Base-by-base conservation (phyloP, 768 basidiomycete genomes). In the Boletus vermiculosoides region DNA sequence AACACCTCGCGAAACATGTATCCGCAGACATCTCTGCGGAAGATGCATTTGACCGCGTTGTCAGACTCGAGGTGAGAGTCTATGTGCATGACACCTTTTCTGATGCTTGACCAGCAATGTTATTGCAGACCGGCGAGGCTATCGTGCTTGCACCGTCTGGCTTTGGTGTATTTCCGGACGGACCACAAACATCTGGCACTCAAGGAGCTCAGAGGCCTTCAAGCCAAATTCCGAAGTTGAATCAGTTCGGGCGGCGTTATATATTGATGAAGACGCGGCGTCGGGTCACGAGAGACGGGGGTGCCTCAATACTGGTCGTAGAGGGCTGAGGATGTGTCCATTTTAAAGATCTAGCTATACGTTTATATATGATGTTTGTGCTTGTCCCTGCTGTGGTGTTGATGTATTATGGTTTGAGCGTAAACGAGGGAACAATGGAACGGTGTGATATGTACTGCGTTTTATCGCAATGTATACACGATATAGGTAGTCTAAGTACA, bases 81-180 rank as follows among this genome's bases (percentile, higher is more conserved):
- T 39, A 13, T 37, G 16, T 15, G 37, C 45, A 28, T 20, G 9
- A 22, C 13, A 31, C 33, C 20, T 18, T 28, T 30, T 50, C 16
- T 50, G 10, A 58, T 22, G 34, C 39, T 56, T 22, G 40, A 54
- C 18, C 33, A 30, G 30, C 36, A 5, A 18, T 23, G 33, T 52
- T 22, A 4, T 42, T 56, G 48, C 55, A 90, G 87, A 90, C 88
- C 0, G 88, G 88, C 0, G 79, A 90, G 66, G 85, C 88, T 0
- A 80, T 90, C 13, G 75, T 90, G 4, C 77, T 88, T 33, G 85
- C 86, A 7, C 85, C 88, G 0, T 82, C 86, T 6, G 86, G 82
- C 2, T 73, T 87, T 47, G 79, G 77, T 2, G 64, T 78, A 4
- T 78, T 80, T 47, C 63, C 70, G 18, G 63, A 66, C 13, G 58